Percentiles rank a stretch among this genome's conserved stretches.
These are phyloP conservation scores for Brettanomyces nanus DNA, from an alignment of 805 yeast genomes.

Conservation along the genomic window DNA sequence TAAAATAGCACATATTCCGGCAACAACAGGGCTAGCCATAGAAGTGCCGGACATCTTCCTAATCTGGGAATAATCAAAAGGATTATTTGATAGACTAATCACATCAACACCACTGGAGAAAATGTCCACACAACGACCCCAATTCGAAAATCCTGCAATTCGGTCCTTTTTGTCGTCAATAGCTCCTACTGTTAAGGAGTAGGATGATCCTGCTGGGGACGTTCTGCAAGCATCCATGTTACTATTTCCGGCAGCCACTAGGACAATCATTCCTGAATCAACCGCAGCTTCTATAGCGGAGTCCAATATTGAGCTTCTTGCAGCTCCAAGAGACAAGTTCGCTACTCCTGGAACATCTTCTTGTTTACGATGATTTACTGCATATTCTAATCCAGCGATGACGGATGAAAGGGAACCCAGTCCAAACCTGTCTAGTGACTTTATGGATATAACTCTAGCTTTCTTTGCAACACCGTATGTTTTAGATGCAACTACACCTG, in stretches of 20 bases:
- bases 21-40: conserved; percentile 71
- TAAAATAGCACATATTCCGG: conserved; percentile 54
- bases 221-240: conserved; percentile 69
- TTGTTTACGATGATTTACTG: conserved; percentile 47
- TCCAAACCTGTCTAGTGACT: conserved; percentile 62
- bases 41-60: conserved; percentile 64
- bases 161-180: conserved; percentile 66
- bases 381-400: conserved; percentile 57
- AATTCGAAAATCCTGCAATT: conserved; percentile 76
- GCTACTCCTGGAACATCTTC: conserved; percentile 48
- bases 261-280: conserved; percentile 61
- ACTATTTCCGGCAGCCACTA: conserved; percentile 84
- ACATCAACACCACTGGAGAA: conserved; percentile 77
- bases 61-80: conserved; percentile 9
- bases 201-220: conserved; percentile 78
- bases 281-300: conserved; percentile 71
- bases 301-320: conserved; percentile 56
- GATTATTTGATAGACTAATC: conserved; percentile 40
- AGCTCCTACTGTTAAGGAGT: conserved; percentile 81
- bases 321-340: conserved; percentile 76
- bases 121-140: conserved; percentile 87
- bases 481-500: conserved; percentile 76
- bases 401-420: conserved; percentile 63
- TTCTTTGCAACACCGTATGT: conserved; percentile 79
- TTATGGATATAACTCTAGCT: conserved; percentile 58